Percentiles rank a stretch among this genome's conserved stretches.
These are phyloP conservation scores for Euptelea pleiosperma DNA, from an alignment of 164 flowering plant species.

Conservation along the genomic window DNA sequence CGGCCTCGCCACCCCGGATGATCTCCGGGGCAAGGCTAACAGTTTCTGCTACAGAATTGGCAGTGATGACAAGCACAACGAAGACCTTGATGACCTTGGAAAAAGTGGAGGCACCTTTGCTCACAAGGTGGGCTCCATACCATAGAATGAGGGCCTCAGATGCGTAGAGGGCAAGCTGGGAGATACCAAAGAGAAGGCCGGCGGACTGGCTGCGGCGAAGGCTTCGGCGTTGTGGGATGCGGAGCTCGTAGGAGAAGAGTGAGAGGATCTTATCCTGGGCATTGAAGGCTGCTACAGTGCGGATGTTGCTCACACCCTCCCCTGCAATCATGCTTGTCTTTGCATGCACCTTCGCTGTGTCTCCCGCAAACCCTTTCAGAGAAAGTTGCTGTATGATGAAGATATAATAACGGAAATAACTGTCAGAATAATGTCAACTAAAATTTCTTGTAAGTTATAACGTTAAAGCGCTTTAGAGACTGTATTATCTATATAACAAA, in stretches of 20 bases:
- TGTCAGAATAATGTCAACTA: slow-evolving; percentile 9
- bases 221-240: slow-evolving; percentile 62
- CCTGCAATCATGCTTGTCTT: slow-evolving; percentile 99
- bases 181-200: slow-evolving; percentile 85
- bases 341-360: slow-evolving; percentile 98
- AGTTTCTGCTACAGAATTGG: slow-evolving; percentile 46
- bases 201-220: slow-evolving; percentile 73
- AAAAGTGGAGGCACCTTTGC: slow-evolving; percentile 79
- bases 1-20: slow-evolving; percentile 81
- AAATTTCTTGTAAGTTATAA: background rate
- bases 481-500: no score
- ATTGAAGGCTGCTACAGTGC: slow-evolving; percentile 98
- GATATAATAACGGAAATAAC: slow-evolving; percentile 4
- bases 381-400: slow-evolving; percentile 74
- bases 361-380: slow-evolving; percentile 96
- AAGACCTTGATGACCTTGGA: slow-evolving; percentile 95
- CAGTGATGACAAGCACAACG: slow-evolving; percentile 92
- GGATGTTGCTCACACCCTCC: slow-evolving; percentile 97
- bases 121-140: slow-evolving; percentile 95
- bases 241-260: slow-evolving; percentile 76
- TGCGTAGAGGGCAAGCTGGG: slow-evolving; percentile 87
- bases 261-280: slow-evolving; percentile 89
- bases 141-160: slow-evolving; percentile 97
- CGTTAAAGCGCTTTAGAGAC: no score
- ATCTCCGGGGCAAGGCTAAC: slow-evolving; percentile 37